Base-by-base conservation (phyloP, 2,329 filamentous ascomycete species). In the Aspergillus vadensis region DNA sequence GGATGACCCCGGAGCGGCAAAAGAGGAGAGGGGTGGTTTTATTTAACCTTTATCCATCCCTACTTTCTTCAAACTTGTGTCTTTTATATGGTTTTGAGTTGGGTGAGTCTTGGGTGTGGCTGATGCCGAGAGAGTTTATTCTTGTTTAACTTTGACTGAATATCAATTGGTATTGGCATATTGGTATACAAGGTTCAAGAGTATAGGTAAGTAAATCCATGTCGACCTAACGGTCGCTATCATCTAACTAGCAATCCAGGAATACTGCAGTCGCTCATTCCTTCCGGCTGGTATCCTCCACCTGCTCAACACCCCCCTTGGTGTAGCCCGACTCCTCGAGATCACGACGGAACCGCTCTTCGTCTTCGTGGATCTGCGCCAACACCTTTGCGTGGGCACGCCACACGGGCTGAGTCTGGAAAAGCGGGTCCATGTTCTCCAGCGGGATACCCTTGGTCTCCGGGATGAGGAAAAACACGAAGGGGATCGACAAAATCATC, bases 401-500 rank as follows among this genome's bases (percentile, higher is more conserved):
- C 68, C 77, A 72, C 19, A 78, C 69, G 3, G 76, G 73, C 41
- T 69, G 70, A 23, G 61, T 64, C 60, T 71, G 77, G 67, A 89
- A 89, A 1, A 89, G 75, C 6, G 79, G 74, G 69, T 89, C 86
- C 82, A 89, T 88, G 39, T 80, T 80, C 74, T 89, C 87, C 2
- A 89, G 77, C 1, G 86, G 85, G 12, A 89, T 79, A n/a, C 81
- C 79, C 78, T 88, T 88, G 3, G 86, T 89, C 78, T 89, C 87
- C 0, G 86, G 86, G 0, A 89, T 63, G 25, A 85, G 76, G 76
- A 86, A 86, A 69, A 77, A 88, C 36, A 87, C 81, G 63, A 87
- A 89, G 51, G 83, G 51, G 49, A 81, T 77, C 1, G 83, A 84
- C 6, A 82, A 59, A 4, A 88, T 70, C 83, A 88, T 88, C 58